Percentiles rank a stretch among this genome's conserved stretches.
Evolutionary conservation across 1,284 basidiomycete species (phyloP).

Genomic region (Rhizoctonia solani): DNA sequence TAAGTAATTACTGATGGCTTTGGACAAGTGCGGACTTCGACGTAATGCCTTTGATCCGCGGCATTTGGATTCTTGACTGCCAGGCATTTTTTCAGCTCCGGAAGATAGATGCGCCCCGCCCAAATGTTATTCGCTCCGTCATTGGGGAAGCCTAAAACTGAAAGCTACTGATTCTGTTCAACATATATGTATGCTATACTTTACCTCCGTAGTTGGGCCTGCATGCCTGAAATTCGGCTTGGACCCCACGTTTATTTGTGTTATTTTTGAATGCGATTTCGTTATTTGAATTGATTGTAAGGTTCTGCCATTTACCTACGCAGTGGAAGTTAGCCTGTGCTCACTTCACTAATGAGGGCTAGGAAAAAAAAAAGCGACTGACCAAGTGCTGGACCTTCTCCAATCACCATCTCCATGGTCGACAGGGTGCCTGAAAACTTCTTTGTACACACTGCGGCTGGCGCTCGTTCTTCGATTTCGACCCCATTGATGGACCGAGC

Average conservation of each 20-base stretch:
- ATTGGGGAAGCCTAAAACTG: neutral
- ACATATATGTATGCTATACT: neutral
- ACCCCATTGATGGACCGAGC: neutral
- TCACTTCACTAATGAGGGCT: neutral
- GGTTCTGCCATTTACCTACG: neutral
- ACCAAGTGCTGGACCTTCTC: conserved; percentile 11
- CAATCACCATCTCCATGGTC: conserved; percentile 2
- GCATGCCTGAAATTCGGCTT: conserved; percentile 14
- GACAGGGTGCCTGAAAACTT: neutral
- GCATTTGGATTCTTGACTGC: conserved; percentile 8
- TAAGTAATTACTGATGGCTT: neutral
- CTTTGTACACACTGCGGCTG: neutral
- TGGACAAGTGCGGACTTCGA: conserved; percentile 9
- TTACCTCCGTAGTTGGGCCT: conserved; percentile 15
- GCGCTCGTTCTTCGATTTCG: neutral
- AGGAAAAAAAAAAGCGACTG: neutral
- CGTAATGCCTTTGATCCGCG: conserved; percentile 2
- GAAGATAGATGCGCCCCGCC: conserved; percentile 6
- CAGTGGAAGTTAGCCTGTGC: neutral
- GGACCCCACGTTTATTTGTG: neutral
- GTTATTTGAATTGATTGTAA: conserved; percentile 18
- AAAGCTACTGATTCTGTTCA: neutral
- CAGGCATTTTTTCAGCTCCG: conserved; percentile 8
- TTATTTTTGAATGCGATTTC: conserved; percentile 9
- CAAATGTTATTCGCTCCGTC: neutral